Evolutionary conservation across 768 basidiomycete genomes (phyloP), one percentile per base, ranked within the genome.

Genomic region (Macrolepiota albuminosa): DNA sequence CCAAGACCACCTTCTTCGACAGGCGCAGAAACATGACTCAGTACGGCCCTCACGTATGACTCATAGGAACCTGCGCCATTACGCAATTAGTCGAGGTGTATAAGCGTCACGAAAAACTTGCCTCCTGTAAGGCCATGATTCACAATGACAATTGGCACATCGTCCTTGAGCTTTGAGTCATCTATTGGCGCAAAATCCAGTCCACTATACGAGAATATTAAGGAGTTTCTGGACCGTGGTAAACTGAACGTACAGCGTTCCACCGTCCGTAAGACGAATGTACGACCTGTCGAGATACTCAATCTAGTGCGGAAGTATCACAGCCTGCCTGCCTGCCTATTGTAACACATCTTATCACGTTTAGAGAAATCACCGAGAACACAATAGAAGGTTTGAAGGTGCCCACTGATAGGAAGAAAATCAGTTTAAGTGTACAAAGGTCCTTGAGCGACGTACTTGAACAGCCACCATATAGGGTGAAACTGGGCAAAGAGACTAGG

Each of bases 1-100:
- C 95, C 94, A 56, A 96, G 76, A 2, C 95, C 96, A n/a, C 91
- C 93, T 66, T 89, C 78, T 45, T 82, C 80, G 7, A 86, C 80
- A 31, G 90, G 81, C 33, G 79, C 78, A 69, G 88, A 88, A 14
- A 87, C 88, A 60, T 84, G 87, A 53, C 83, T 81, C 4, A 98
- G 76, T 49, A 97, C 81, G 33, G 90, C 86, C 62, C 93, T 81
- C 47, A 97, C 91, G 68, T 97, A 98, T 21, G 87, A 80, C 78
- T 96, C 96, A 69, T 96, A 85, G 21, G 91, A 93, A 42, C 92
- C 91, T 93, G 61, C 37, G n/a, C 26, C 21, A 48, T 40, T 58
- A 31, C 31, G 18, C 34, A 18, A 65, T 60, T 26, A 48, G 14
- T 52, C 58, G 31, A 54, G 54, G 63, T 54, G 18, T 48, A 16